Evolutionary conservation across 1,284 basidiomycete species (phyloP).

Genomic region (Ustilago bromivora): DNA sequence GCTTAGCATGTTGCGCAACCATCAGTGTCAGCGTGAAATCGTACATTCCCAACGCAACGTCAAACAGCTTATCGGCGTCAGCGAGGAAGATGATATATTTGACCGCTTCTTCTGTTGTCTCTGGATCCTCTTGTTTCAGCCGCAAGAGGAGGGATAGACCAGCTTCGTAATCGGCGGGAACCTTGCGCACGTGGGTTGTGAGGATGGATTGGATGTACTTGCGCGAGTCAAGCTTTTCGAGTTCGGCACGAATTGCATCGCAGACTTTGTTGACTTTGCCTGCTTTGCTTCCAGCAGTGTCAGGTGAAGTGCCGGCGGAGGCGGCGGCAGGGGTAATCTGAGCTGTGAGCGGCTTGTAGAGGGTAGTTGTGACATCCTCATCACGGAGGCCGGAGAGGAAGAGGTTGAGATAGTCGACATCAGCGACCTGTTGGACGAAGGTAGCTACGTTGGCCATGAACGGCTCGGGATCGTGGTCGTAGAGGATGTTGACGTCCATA

Average conservation of each 20-base stretch:
- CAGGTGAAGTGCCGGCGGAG: background rate
- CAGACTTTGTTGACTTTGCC: slow-evolving; percentile 79
- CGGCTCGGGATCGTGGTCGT: slow-evolving; percentile 79
- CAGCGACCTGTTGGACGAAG: slow-evolving; percentile 86
- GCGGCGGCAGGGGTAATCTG: background rate
- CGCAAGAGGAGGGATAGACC: slow-evolving; percentile 82
- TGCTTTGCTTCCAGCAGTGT: slow-evolving; percentile 67
- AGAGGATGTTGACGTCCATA: slow-evolving; percentile 87
- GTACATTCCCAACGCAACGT: slow-evolving; percentile 97
- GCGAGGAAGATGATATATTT: slow-evolving; percentile 99
- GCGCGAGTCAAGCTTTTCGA: slow-evolving; percentile 79
- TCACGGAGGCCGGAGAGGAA: slow-evolving; percentile 81
- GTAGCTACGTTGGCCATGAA: slow-evolving; percentile 74
- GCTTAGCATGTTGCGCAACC: slow-evolving; percentile 96
- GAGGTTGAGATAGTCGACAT: slow-evolving; percentile 92
- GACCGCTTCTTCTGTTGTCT: slow-evolving; percentile 91
- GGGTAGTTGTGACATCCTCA: slow-evolving; percentile 70
- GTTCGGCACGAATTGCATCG: slow-evolving; percentile 80
- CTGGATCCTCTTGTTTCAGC: slow-evolving; percentile 79
- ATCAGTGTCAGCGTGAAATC: slow-evolving; percentile 95
- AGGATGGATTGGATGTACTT: slow-evolving; percentile 90
- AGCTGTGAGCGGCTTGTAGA: slow-evolving; percentile 66
- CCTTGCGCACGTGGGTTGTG: slow-evolving; percentile 91
- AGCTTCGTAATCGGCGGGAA: slow-evolving; percentile 89
- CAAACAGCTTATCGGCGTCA: slow-evolving; percentile 90